phyloP scores from a whole-genome alignment of 768 basidiomycete genomes.

The Mycena polygramma region DNA sequence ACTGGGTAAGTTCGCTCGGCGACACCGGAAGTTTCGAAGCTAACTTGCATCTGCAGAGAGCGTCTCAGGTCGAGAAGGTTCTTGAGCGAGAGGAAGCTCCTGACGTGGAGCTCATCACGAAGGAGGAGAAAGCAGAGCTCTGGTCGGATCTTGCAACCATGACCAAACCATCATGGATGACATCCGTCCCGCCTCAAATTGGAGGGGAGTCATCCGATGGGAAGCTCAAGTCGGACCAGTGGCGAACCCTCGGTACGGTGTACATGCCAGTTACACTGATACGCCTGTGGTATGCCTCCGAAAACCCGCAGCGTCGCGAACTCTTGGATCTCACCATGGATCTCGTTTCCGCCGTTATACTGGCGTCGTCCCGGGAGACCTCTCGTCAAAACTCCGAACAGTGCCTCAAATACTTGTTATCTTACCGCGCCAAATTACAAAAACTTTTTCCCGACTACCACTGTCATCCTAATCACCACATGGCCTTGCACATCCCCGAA shows the following conservation, averaged over 20 bases:
- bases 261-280: conserved; percentile 46
- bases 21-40: too few species aligned
- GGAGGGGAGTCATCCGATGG: conserved; percentile 31
- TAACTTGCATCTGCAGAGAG: too few species aligned
- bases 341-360: conserved; percentile 44
- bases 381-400: too few species aligned
- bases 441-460: conserved; percentile 45
- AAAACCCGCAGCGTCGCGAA: conserved; percentile 27
- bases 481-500: conserved; percentile 45
- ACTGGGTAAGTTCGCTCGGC: too few species aligned
- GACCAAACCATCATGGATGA: conserved; percentile 27
- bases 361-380: conserved; percentile 39
- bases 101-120: background rate
- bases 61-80: too few species aligned
- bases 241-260: conserved; percentile 43
- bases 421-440: too few species aligned
- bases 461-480: conserved; percentile 33
- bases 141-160: conserved; percentile 17
- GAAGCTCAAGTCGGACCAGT: conserved; percentile 52
- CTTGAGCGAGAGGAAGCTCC: too few species aligned
- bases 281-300: conserved; percentile 43
- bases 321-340: conserved; percentile 46
- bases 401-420: too few species aligned
- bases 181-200: conserved; percentile 17
- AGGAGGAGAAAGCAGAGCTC: conserved; percentile 4